Percentiles rank a stretch among this genome's conserved stretches.
These are phyloP conservation scores for Excoecaria cochinchinensis DNA, from an alignment of 345 rosid species.

Conservation along the genomic window DNA sequence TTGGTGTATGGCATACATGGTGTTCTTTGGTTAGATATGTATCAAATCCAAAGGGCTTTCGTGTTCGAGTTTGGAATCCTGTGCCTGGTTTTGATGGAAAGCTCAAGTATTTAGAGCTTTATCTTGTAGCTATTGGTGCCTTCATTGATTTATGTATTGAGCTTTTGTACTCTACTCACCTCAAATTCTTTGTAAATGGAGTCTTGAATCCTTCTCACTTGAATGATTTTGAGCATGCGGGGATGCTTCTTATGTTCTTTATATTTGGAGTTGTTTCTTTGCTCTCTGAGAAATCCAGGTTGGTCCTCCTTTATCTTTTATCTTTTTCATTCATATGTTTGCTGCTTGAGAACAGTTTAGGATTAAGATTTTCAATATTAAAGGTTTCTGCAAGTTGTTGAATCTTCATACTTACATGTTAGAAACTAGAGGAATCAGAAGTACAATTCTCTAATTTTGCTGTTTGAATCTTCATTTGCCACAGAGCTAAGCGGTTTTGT, in stretches of 20 bases:
- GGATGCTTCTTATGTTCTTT: conserved; percentile 97
- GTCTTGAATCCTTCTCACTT: conserved; percentile 79
- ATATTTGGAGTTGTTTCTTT: conserved; percentile 62
- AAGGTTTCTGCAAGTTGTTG: not conserved
- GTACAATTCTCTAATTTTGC: no score
- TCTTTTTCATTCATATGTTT: not conserved
- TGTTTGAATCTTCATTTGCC: no score
- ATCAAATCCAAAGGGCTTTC: conserved; percentile 62
- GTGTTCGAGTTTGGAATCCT: conserved; percentile 82
- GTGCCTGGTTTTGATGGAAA: conserved; percentile 78
- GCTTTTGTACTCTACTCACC: conserved; percentile 90
- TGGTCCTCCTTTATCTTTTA: conserved; percentile 6
- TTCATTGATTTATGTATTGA: conserved; percentile 81
- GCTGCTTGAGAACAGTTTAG: not conserved
- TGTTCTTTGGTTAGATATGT: conserved; percentile 57
- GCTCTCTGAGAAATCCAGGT: conserved; percentile 85
- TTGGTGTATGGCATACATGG: conserved; percentile 92
- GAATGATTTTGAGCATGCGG: conserved; percentile 94
- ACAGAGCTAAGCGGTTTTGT: no score
- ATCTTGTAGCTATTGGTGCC: conserved; percentile 68
- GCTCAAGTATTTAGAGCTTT: conserved; percentile 79
- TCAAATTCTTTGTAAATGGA: conserved; percentile 72
- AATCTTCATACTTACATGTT: not conserved
- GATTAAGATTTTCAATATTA: not conserved
- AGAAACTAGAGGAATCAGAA: no score